Percentiles rank a stretch among this genome's conserved stretches.
Conservation (phyloP, 1,284 basidiomycete species). For the Ustilago cynodontis region DNA sequence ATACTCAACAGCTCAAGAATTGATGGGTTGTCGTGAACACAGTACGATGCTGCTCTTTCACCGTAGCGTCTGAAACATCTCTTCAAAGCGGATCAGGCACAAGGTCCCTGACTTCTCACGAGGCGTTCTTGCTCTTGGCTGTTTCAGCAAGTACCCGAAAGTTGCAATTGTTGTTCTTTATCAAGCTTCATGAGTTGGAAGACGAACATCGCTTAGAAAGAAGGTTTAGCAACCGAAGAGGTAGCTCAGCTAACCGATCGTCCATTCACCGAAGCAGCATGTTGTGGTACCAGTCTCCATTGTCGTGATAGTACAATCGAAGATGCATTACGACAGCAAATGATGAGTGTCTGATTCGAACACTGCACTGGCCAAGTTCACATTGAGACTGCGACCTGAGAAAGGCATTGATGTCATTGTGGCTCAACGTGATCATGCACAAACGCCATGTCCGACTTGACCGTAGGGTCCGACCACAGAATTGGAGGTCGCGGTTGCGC, state of each 20-base stretch:
- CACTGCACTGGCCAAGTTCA: background rate
- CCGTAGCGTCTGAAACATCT: too few species aligned
- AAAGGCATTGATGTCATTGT: background rate
- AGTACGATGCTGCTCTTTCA: too few species aligned
- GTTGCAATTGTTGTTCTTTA: background rate
- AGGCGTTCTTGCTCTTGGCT: background rate
- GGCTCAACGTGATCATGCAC: slow-evolving; percentile 9
- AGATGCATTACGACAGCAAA: background rate
- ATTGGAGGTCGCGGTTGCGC: background rate
- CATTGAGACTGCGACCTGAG: background rate
- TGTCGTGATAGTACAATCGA: background rate
- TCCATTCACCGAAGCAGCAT: background rate
- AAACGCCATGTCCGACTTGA: background rate
- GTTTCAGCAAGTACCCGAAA: background rate
- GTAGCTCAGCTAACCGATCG: slow-evolving; percentile 19
- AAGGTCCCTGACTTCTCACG: background rate
- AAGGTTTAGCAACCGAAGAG: slow-evolving; percentile 6
- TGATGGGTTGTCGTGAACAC: too few species aligned
- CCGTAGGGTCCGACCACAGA: background rate
- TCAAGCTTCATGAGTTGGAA: slow-evolving; percentile 3
- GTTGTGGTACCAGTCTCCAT: background rate
- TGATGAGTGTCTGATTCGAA: background rate
- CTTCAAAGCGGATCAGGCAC: background rate
- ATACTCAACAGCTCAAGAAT: too few species aligned
- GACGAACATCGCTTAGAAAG: slow-evolving; percentile 18